Evolutionary conservation across 192 early-diverging fungal species (phyloP).

Genomic region (Coemansia asiatica): DNA sequence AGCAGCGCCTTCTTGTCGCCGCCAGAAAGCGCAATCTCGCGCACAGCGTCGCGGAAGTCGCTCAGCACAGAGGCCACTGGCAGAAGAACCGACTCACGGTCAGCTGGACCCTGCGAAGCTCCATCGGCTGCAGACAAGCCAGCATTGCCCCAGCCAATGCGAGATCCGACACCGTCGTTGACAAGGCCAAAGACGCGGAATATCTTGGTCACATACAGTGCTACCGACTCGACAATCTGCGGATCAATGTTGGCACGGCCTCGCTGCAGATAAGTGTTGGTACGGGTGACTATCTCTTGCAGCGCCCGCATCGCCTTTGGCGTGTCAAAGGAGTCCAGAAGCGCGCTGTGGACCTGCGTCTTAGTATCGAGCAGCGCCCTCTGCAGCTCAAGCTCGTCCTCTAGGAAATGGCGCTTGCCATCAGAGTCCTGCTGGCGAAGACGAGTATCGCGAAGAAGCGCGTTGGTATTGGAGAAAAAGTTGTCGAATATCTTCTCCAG

Average conservation of each 20-base stretch:
- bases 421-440: constrained; percentile 58
- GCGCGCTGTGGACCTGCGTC: constrained; percentile 72
- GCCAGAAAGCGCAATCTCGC: constrained; percentile 64
- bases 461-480: constrained; percentile 83
- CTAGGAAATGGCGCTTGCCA: constrained; percentile 70
- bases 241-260: constrained; percentile 64
- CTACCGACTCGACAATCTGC: constrained; percentile 74
- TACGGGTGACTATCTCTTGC: constrained; percentile 70
- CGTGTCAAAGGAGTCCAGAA: constrained; percentile 93
- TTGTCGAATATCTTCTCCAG: constrained; percentile 83
- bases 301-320: constrained; percentile 77
- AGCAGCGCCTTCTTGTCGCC: constrained; percentile 64
- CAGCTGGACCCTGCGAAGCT: constrained; percentile 21
- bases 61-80: constrained; percentile 81
- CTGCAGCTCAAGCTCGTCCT: constrained; percentile 71
- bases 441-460: constrained; percentile 68
- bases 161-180: constrained; percentile 57
- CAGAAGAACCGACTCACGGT: constrained; percentile 64
- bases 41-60: constrained; percentile 85
- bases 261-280: constrained; percentile 79
- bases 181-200: constrained; percentile 83
- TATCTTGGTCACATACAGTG: constrained; percentile 78
- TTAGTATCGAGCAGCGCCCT: constrained; percentile 66
- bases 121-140: constrained; percentile 24
- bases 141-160: constrained; percentile 66